Evolutionary conservation across 1,284 basidiomycete species (phyloP), one percentile per base, ranked within the genome.

Genomic region (Tilletiaria anomala): DNA sequence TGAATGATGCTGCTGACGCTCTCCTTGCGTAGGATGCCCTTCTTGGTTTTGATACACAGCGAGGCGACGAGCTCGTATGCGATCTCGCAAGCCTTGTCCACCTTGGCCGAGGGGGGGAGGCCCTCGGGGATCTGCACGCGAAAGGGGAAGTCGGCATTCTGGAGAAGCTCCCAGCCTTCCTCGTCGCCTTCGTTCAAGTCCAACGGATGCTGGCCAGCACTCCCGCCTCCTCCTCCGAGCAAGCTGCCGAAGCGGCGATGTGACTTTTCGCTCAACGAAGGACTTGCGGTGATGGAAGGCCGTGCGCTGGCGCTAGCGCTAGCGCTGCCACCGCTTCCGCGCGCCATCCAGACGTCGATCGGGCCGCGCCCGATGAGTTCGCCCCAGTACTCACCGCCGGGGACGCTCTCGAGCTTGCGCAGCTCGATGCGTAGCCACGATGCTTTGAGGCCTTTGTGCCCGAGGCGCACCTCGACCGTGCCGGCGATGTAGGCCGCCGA

Each of bases 341-440:
- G 15, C 16, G 58, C 61, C 2, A 42, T 42, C 59, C 60, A 65
- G 10, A 63, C 56, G 18, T 60, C 59, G 34, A 60, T 55, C 14
- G 62, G 62, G 6, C 58, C 62, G 37, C 40, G 40, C 2, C 62
- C 62, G 34, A 65, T 64, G 14, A 64, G 50, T 37, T 65, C 62
- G 1, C 54, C 60, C 61, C 61, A 65, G 37, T 51, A 53, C 40
- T 64, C 59, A 12, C 61, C 61, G 6, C 51, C 49, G 4, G 61
- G 54, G 1, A 64, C 43, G 10, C 54, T 56, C 37, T 65, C 62
- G 15, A 57, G 47, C 49, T 65, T 65, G 44, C 59, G 48, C 34
- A 65, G 53, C 38, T 65, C 62, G 42, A 65, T 56, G 15, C 62
- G 53, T 15, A 65, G 44, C 61, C 61, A 65, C 36, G 53, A 45